These are phyloP conservation scores for Fusarium temperatum DNA, from an alignment of 2,329 filamentous ascomycete species.

Conservation along the genomic window DNA sequence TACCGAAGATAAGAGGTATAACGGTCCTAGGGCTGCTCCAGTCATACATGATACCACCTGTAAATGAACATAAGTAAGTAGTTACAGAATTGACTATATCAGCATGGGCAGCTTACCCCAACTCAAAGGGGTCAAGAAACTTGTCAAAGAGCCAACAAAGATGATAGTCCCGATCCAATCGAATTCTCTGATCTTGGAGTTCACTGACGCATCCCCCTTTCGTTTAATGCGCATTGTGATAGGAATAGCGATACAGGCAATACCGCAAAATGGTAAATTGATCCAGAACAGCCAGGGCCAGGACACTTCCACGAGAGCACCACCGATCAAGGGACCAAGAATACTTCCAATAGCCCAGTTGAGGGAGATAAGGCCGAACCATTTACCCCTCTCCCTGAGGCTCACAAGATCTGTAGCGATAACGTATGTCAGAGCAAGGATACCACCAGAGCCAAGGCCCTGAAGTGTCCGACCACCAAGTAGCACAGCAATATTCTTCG, in stretches of 20 bases:
- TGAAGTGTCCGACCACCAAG: conserved; percentile 61
- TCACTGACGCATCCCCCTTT: conserved; percentile 13
- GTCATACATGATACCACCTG: conserved; percentile 69
- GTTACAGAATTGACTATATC: background rate
- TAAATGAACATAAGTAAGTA: conserved; percentile 2
- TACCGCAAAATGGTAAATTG: conserved; percentile 63
- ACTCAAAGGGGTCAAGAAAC: conserved; percentile 41
- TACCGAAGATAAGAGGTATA: conserved; percentile 67
- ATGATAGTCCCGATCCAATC: conserved; percentile 71
- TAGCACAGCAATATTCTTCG: conserved; percentile 42
- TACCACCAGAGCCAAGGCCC: conserved; percentile 61
- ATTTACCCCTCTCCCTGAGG: conserved; percentile 53
- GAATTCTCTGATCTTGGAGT: conserved; percentile 48
- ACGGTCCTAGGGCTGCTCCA: conserved; percentile 71
- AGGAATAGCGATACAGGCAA: conserved; percentile 32
- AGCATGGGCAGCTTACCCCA: conserved; percentile 23
- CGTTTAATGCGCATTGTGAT: conserved; percentile 32
- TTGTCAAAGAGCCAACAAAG: conserved; percentile 67
- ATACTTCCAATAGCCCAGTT: conserved; percentile 66
- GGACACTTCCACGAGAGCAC: conserved; percentile 60
- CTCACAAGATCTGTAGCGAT: conserved; percentile 58
- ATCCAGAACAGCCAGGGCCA: conserved; percentile 75
- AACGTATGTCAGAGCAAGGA: conserved; percentile 57
- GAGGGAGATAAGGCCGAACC: conserved; percentile 49
- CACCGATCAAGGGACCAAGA: conserved; percentile 54